A percentile compares a stretch with the other conserved stretches of the same genome.
Conservation (phyloP, 139 green algal species). For the Deuterostichococcus epilithicus region DNA sequence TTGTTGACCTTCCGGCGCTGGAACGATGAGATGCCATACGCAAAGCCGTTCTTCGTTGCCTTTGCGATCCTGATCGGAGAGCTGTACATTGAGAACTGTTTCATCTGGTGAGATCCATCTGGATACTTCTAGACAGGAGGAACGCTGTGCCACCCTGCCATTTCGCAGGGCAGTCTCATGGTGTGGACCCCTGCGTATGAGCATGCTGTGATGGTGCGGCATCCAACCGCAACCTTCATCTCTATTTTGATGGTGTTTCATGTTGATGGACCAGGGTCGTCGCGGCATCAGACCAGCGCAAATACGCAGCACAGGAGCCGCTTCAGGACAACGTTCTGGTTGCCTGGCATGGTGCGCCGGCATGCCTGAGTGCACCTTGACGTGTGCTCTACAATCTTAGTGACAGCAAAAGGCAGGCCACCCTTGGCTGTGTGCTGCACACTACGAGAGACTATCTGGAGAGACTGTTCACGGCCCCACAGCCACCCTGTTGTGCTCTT, state of each 20-base stretch:
- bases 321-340: conserved; percentile 73
- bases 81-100: conserved; percentile 13
- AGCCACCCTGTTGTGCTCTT: no score
- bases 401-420: no score
- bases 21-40: conserved; percentile 13
- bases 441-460: no score
- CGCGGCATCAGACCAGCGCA: conserved; percentile 42
- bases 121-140: neutral
- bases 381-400: no score
- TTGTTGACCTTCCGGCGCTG: neutral
- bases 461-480: no score
- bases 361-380: no score
- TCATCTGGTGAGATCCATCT: conserved; percentile 7
- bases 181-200: neutral
- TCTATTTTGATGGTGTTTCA: neutral
- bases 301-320: conserved; percentile 50
- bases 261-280: conserved; percentile 1
- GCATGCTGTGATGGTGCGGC: neutral
- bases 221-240: no score
- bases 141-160: neutral
- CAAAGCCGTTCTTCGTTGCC: conserved; percentile 9
- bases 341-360: conserved; percentile 5
- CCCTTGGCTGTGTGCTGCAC: no score
- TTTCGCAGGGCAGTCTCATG: neutral
- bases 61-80: conserved; percentile 10